Conservation (phyloP, 164 flowering plant genomes). For the Magnolia kwangsiensis region DNA sequence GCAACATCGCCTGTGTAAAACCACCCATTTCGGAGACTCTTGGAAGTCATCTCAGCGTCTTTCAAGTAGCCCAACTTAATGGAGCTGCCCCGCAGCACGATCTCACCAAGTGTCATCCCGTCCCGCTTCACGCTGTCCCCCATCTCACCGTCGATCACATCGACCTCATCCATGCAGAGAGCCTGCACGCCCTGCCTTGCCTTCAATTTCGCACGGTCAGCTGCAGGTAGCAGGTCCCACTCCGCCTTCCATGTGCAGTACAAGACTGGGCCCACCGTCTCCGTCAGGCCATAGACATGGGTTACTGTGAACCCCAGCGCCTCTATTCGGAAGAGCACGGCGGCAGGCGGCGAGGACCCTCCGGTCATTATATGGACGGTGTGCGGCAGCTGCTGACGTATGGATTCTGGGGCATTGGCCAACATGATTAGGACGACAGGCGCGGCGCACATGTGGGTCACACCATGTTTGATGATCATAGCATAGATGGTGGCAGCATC, state of each 20-base stretch:
- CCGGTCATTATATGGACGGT: constrained; percentile 44
- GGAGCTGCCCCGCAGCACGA: constrained; percentile 67
- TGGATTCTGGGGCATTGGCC: constrained; percentile 16
- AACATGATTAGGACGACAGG: constrained; percentile 59
- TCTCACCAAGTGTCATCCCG: constrained; percentile 67
- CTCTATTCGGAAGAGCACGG: constrained; percentile 31
- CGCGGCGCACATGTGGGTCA: constrained; percentile 57
- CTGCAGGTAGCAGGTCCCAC: constrained; percentile 40
- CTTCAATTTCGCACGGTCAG: constrained; percentile 37
- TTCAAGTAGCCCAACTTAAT: constrained; percentile 83
- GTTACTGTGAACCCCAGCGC: constrained; percentile 38
- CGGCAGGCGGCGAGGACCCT: constrained; percentile 54
- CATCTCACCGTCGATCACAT: constrained; percentile 49
- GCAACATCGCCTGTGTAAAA: constrained; percentile 79
- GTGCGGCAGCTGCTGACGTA: constrained; percentile 7
- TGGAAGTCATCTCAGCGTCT: constrained; percentile 39
- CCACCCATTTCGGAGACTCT: constrained; percentile 68
- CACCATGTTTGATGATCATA: constrained; percentile 19
- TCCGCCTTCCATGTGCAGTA: constrained; percentile 44
- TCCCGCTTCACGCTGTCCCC: constrained; percentile 67
- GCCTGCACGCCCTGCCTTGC: constrained; percentile 47
- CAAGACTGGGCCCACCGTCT: constrained; percentile 37
- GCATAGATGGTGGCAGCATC: constrained; percentile 25
- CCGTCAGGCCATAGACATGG: constrained; percentile 57
- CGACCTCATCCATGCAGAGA: constrained; percentile 39